Evolutionary conservation across 768 basidiomycete species (phyloP).

Genomic region (Rhodocollybia butyracea): DNA sequence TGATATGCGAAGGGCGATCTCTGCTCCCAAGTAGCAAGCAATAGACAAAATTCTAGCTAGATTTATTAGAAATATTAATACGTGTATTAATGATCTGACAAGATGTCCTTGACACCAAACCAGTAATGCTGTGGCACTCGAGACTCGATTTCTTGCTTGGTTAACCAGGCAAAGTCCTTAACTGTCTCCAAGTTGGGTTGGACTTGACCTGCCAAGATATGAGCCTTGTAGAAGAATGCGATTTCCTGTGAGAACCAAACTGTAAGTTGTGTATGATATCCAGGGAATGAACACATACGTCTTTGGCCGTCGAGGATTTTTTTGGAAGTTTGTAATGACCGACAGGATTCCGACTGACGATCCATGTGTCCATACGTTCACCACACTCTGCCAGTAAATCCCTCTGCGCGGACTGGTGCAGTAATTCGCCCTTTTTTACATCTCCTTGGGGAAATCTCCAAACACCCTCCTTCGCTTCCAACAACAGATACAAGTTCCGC

Average conservation of each 20-base stretch:
- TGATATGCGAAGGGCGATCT: slow-evolving; percentile 48
- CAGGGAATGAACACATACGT: slow-evolving; percentile 29
- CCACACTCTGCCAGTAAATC: slow-evolving; percentile 74
- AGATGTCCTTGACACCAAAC: slow-evolving; percentile 73
- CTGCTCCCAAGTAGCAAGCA: slow-evolving; percentile 40
- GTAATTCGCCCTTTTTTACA: slow-evolving; percentile 58
- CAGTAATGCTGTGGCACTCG: slow-evolving; percentile 72
- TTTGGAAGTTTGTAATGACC: slow-evolving; percentile 63
- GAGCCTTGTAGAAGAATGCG: slow-evolving; percentile 91
- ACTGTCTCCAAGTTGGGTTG: slow-evolving; percentile 50
- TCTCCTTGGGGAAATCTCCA: slow-evolving; percentile 85
- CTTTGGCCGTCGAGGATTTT: slow-evolving; percentile 22
- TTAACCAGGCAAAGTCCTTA: slow-evolving; percentile 89
- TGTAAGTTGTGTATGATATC: not conserved
- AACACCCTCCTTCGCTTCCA: slow-evolving; percentile 49
- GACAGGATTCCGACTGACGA: slow-evolving; percentile 87
- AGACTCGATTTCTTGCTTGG: slow-evolving; percentile 82
- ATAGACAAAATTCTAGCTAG: not conserved
- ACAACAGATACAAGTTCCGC: slow-evolving; percentile 85
- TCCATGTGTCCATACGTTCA: slow-evolving; percentile 86
- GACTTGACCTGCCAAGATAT: slow-evolving; percentile 88
- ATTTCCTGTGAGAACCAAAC: slow-evolving; percentile 52
- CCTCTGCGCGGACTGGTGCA: slow-evolving; percentile 80
- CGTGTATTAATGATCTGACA: slow-evolving; percentile 58
- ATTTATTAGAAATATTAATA: slow-evolving; percentile 4